phyloP scores from a whole-genome alignment of 257 asterid species.

The Fraxinus americana region DNA sequence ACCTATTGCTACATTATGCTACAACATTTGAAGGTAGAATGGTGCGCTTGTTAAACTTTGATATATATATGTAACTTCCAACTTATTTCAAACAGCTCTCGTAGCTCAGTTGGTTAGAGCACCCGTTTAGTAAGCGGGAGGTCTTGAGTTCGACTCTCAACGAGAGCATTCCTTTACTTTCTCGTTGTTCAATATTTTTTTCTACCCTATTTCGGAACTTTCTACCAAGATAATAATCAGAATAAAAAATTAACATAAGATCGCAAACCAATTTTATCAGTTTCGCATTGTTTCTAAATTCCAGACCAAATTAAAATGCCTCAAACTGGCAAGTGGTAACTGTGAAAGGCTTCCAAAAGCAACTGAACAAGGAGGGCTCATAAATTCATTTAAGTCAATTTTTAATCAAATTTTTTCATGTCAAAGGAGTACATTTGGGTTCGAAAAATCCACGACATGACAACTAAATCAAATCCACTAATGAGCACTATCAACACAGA shows the following conservation, averaged over 20 bases:
- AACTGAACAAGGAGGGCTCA: not conserved
- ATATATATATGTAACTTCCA: no score
- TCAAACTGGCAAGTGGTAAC: no score
- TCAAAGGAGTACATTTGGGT: not conserved
- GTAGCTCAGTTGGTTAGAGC: conserved; percentile 62
- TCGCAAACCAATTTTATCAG: not conserved
- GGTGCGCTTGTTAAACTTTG: rapidly evolving
- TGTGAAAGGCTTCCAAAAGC: not conserved
- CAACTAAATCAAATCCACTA: no score
- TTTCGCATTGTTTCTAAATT: no score
- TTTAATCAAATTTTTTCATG: not conserved
- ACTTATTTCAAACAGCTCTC: conserved; percentile 24
- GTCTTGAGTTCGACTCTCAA: conserved; percentile 59
- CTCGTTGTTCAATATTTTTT: no score
- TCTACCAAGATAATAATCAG: not conserved
- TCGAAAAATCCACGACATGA: no score
- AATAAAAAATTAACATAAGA: not conserved
- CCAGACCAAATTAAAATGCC: no score
- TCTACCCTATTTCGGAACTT: not conserved
- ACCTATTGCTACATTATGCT: no score
- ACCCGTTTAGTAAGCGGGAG: conserved; percentile 62
- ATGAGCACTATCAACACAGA: not conserved
- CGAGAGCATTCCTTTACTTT: conserved; percentile 26
- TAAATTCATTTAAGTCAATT: not conserved
- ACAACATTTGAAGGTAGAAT: no score